Conservation (phyloP, 805 yeast genomes). For the Saccharomyces kudriavzevii region DNA sequence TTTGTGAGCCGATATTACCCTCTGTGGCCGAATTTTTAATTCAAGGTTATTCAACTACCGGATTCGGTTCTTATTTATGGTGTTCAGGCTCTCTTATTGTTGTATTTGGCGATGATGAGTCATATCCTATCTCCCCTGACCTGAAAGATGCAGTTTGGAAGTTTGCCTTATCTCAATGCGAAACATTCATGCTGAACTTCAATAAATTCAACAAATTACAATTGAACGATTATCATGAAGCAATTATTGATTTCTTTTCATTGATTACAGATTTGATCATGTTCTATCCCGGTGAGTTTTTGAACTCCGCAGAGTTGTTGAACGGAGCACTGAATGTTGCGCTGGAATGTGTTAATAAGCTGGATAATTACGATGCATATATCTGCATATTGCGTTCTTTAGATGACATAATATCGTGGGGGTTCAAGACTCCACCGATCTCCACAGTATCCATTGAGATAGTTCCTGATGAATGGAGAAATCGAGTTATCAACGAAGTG, state of each 20-base stretch:
- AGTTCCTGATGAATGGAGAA: slow-evolving; percentile 49
- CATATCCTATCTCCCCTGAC: slow-evolving; percentile 28
- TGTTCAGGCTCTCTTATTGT: slow-evolving; percentile 76
- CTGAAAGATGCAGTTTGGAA: slow-evolving; percentile 59
- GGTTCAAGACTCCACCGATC: slow-evolving; percentile 70
- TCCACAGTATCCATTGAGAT: slow-evolving; percentile 48
- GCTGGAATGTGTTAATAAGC: slow-evolving; percentile 37
- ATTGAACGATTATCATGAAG: slow-evolving; percentile 37
- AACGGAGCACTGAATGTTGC: slow-evolving; percentile 52
- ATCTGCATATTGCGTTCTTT: slow-evolving; percentile 63
- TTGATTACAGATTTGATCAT: slow-evolving; percentile 70
- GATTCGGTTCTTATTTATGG: slow-evolving; percentile 81
- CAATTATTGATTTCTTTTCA: slow-evolving; percentile 79
- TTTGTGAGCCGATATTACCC: slow-evolving; percentile 45
- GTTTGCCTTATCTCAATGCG: slow-evolving; percentile 62
- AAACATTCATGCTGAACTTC: slow-evolving; percentile 45
- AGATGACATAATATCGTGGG: slow-evolving; percentile 81
- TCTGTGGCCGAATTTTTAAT: slow-evolving; percentile 59
- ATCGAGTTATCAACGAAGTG: slow-evolving; percentile 38
- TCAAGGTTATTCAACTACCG: slow-evolving; percentile 59
- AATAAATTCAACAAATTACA: slow-evolving; percentile 13
- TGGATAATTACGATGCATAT: slow-evolving; percentile 67
- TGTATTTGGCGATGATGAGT: slow-evolving; percentile 55
- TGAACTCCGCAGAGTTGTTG: slow-evolving; percentile 35
- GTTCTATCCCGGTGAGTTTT: slow-evolving; percentile 45